These are phyloP conservation scores for Cymbopogon citratus DNA, from an alignment of 176 grass and related monocot species.

Conservation along the genomic window DNA sequence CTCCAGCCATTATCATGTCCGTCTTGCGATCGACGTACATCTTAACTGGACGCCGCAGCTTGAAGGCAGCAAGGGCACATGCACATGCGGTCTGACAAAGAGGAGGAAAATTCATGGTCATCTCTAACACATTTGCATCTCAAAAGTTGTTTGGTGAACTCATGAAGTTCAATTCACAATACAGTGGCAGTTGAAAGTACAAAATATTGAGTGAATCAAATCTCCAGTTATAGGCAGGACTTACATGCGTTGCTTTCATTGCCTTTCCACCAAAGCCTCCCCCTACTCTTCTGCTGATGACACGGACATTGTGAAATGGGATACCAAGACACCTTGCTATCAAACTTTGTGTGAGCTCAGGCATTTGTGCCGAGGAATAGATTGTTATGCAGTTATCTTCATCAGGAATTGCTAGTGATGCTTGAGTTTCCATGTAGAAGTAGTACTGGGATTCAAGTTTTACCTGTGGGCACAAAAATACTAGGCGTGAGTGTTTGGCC, in stretches of 20 bases:
- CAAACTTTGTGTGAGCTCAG: conserved; percentile 36
- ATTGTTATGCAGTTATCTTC: conserved; percentile 79
- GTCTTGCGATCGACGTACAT: too few relatives aligned
- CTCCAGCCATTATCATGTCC: too few relatives aligned
- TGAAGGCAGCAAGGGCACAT: too few relatives aligned
- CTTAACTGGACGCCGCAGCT: too few relatives aligned
- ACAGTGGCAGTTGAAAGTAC: not conserved
- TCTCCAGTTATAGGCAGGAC: not conserved
- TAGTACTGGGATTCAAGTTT: conserved; percentile 79
- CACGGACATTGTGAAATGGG: conserved; percentile 64
- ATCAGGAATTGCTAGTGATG: conserved; percentile 61
- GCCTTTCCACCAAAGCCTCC: conserved; percentile 82
- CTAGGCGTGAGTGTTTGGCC: not conserved
- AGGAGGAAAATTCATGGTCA: not conserved
- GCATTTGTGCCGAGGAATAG: conserved; percentile 47
- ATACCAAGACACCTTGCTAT: conserved; percentile 65
- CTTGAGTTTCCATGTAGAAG: conserved; percentile 85
- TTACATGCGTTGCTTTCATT: conserved; percentile 40
- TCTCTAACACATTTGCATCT: not conserved
- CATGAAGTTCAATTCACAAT: not conserved
- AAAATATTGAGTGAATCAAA: not conserved
- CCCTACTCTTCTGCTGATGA: conserved; percentile 75
- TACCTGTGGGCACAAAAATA: conserved; percentile 34
- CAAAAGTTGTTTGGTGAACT: not conserved
- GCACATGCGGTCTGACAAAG: too few relatives aligned